Conservation (phyloP, 108 stramenopile species). For the Cyclotella cryptica region DNA sequence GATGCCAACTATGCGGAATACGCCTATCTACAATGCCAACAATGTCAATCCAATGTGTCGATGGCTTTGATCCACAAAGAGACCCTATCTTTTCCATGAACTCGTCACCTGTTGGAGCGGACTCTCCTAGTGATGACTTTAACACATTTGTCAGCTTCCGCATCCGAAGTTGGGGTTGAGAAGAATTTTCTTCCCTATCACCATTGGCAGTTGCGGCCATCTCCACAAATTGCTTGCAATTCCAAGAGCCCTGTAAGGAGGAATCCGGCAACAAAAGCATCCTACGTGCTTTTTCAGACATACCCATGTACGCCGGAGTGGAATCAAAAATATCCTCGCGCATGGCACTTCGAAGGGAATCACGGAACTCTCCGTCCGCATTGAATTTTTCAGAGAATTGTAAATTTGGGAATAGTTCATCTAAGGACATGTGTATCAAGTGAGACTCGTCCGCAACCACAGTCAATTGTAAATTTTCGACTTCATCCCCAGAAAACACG, state of each 20-base stretch:
- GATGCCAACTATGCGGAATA: slow-evolving; percentile 79
- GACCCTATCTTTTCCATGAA: slow-evolving; percentile 65
- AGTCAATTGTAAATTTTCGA: slow-evolving; percentile 8
- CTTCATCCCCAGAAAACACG: slow-evolving; percentile 32
- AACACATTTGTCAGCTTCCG: slow-evolving; percentile 57
- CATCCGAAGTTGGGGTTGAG: slow-evolving; percentile 41
- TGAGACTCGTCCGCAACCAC: slow-evolving; percentile 25
- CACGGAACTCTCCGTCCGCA: slow-evolving; percentile 54
- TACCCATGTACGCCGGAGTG: slow-evolving; percentile 63
- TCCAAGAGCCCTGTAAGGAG: slow-evolving; percentile 82
- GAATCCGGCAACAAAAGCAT: slow-evolving; percentile 76
- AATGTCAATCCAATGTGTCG: slow-evolving; percentile 86
- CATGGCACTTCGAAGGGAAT: slow-evolving; percentile 61
- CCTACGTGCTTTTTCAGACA: slow-evolving; percentile 69
- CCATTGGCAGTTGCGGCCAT: not conserved
- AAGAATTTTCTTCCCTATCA: not conserved
- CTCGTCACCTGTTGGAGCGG: slow-evolving; percentile 74
- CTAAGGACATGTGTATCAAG: slow-evolving; percentile 53
- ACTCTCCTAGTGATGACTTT: slow-evolving; percentile 47
- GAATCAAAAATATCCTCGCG: slow-evolving; percentile 81
- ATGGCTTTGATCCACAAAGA: slow-evolving; percentile 66
- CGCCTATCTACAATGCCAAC: slow-evolving; percentile 64
- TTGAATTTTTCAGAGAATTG: slow-evolving; percentile 52
- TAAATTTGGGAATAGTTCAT: slow-evolving; percentile 58
- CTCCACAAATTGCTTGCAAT: slow-evolving; percentile 26